These are phyloP conservation scores for Plectosphaerella sp. DNA, from an alignment of 2,329 filamentous ascomycete genomes.

Conservation along the genomic window DNA sequence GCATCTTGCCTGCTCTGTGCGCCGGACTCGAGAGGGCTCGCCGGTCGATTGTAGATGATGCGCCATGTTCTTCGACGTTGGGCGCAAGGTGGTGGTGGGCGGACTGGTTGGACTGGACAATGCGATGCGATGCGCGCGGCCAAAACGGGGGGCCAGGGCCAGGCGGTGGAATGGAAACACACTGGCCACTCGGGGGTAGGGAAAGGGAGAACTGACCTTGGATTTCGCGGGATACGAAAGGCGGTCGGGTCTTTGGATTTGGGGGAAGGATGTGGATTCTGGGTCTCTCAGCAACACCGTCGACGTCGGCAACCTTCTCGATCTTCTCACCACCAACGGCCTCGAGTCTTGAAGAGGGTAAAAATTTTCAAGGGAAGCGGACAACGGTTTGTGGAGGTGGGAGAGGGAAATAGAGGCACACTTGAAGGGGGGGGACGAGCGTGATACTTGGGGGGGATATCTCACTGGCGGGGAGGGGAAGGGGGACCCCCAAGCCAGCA, in stretches of 20 bases:
- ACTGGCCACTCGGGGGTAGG: neutral
- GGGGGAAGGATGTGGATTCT: slow-evolving; percentile 1
- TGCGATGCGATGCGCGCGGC: neutral
- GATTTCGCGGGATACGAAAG: neutral
- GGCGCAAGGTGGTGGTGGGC: neutral
- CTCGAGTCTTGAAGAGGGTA: slow-evolving; percentile 11
- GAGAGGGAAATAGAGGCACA: slow-evolving; percentile 5
- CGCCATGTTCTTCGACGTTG: neutral
- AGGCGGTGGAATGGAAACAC: neutral
- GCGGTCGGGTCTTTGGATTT: neutral
- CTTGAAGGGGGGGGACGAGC: neutral
- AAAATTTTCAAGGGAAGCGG: slow-evolving; percentile 12
- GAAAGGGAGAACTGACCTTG: neutral
- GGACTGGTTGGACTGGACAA: neutral
- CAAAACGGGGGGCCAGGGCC: neutral
- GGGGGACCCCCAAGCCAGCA: neutral
- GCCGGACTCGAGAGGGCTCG: neutral
- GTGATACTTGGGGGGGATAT: neutral
- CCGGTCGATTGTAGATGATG: neutral
- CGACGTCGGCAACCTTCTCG: slow-evolving; percentile 15
- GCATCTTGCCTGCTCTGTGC: neutral
- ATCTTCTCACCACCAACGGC: slow-evolving; percentile 22
- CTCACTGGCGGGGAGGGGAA: neutral
- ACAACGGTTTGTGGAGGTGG: slow-evolving; percentile 12
- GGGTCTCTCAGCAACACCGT: slow-evolving; percentile 13